These are phyloP conservation scores for Dinochytrium kinnereticum DNA, from an alignment of 371 early-diverging fungal species.

Conservation along the genomic window DNA sequence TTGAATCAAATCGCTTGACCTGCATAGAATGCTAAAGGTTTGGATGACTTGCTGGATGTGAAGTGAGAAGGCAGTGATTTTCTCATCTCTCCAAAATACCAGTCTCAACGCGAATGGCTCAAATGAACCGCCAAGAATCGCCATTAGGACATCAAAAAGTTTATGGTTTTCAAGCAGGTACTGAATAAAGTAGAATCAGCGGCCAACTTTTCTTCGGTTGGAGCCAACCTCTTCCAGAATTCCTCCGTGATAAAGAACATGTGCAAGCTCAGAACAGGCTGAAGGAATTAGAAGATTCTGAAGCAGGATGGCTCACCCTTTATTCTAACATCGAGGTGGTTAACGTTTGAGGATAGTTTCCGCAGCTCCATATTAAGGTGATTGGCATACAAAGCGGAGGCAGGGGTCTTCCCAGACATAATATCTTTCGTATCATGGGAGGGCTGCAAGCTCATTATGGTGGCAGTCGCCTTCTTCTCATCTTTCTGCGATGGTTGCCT, in stretches of 20 bases:
- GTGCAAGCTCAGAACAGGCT: constrained; percentile 35
- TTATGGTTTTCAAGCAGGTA: constrained; percentile 20
- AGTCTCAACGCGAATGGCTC: constrained; percentile 23
- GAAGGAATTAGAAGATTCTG: not conserved
- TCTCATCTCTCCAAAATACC: not conserved
- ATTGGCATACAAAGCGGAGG: not conserved
- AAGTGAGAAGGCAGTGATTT: not conserved
- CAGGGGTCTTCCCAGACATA: not conserved
- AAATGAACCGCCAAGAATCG: not conserved
- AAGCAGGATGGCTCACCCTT: not conserved
- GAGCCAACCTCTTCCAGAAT: constrained; percentile 23
- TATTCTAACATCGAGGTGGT: not conserved
- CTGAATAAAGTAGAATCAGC: not conserved
- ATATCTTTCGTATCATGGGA: too few species aligned
- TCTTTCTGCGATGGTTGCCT: not conserved
- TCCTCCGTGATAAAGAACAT: constrained; percentile 34
- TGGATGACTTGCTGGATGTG: constrained; percentile 28
- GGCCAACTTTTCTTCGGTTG: not conserved
- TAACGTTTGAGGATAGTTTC: not conserved
- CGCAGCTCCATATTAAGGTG: not conserved
- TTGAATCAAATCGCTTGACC: constrained; percentile 2
- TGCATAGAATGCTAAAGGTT: constrained; percentile 32
- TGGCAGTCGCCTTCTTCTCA: not conserved
- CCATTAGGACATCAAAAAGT: constrained; percentile 19
- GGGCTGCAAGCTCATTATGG: too few species aligned